phyloP scores from a whole-genome alignment of 805 yeast genomes.

The Metschnikowia reukaufii region DNA sequence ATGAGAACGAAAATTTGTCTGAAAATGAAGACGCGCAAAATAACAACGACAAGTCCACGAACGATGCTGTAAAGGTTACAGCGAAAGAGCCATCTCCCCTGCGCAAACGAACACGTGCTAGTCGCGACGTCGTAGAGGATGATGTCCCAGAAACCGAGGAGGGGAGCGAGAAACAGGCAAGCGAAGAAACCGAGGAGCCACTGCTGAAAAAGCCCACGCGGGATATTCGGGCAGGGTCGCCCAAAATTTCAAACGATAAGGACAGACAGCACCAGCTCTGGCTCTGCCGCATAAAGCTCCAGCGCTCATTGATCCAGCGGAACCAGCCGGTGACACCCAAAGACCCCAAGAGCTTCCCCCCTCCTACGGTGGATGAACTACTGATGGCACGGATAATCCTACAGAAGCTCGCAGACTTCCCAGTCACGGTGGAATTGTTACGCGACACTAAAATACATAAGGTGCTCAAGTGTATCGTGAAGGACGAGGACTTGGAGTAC shows the following conservation, averaged over 20 bases:
- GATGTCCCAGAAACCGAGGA: background rate
- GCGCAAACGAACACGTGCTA: background rate
- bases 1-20: background rate
- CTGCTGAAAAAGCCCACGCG: background rate
- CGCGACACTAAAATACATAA: conserved; percentile 50
- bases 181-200: conserved; percentile 11
- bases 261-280: conserved; percentile 47
- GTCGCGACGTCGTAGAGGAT: background rate
- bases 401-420: conserved; percentile 42
- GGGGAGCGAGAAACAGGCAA: background rate
- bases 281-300: conserved; percentile 49
- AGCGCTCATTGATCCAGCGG: conserved; percentile 49
- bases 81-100: background rate
- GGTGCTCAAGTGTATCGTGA: conserved; percentile 49
- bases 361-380: conserved; percentile 47
- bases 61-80: too few relatives aligned
- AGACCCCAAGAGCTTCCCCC: conserved; percentile 33
- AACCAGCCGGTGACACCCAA: conserved; percentile 40
- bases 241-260: conserved; percentile 21
- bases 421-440: conserved; percentile 41
- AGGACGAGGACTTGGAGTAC: conserved; percentile 39
- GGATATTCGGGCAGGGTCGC: conserved; percentile 3
- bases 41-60: background rate
- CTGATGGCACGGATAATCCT: conserved; percentile 41
- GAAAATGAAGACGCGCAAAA: background rate